Evolutionary conservation across 208 protist genomes (phyloP).

Genomic region (Acanthamoeba triangularis): DNA sequence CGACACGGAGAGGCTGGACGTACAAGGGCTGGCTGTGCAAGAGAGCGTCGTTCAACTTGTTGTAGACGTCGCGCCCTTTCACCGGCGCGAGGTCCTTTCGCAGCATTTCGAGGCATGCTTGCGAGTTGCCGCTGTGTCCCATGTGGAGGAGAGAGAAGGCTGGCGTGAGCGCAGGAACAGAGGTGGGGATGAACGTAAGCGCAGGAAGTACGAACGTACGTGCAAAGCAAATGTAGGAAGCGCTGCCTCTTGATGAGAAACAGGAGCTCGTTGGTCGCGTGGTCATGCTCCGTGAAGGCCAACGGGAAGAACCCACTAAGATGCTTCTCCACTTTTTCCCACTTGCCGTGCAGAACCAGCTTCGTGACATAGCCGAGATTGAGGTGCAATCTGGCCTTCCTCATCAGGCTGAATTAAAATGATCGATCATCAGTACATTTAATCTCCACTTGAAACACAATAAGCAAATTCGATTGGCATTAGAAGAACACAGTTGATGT

Average conservation of each 20-base stretch:
- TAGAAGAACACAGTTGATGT: too few relatives aligned
- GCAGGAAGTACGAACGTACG: not conserved
- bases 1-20: not conserved
- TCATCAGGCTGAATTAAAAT: not conserved
- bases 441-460: not conserved
- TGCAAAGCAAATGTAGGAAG: not conserved
- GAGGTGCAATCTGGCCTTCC: not conserved
- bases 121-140: not conserved
- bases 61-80: not conserved
- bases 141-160: not conserved
- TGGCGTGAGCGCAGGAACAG: not conserved
- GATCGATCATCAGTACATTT: too few relatives aligned
- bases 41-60: not conserved
- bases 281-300: not conserved
- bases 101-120: not conserved
- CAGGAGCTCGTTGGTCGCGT: not conserved
- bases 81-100: not conserved
- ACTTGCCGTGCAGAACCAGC: not conserved
- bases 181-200: not conserved
- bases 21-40: conserved; percentile 4
- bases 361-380: not conserved
- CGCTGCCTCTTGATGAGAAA: not conserved
- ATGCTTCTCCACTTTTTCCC: not conserved
- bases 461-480: too few relatives aligned
- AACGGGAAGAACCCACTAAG: not conserved